Evolutionary conservation across 306 rosid species (phyloP), one percentile per base, ranked within the genome.

Genomic region (Cicer bijugum): DNA sequence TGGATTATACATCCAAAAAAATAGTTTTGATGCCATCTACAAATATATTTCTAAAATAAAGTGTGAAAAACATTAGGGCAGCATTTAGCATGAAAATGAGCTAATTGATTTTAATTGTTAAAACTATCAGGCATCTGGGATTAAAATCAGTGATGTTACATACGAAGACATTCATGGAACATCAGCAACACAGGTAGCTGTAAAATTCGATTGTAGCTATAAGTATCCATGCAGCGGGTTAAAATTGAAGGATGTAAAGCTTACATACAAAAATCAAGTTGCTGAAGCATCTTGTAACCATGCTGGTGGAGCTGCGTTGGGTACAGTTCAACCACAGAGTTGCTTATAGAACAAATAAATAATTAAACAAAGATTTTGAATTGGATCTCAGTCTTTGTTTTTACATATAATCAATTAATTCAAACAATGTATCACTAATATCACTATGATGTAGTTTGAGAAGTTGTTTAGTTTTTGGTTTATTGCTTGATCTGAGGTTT

Each of bases 151-250:
- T 8, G 86, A 84, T 73, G 85, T 89, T 0, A 72, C 84, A 2
- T 89, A 69, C 17, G 38, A 69, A 69, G 16, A 52, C 10, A 69
- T 69, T 69, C 75, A 52, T 8, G 75, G 75, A 86, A 79, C 89
- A 57, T 89, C 90, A 0, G 84, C 89, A 1, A 84, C 90, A 2
- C 64, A 68, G 2, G 83, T 89, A 6, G 91, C 88, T 0, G 72
- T 89, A 50, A 86, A 71, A 58, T 81, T 89, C n/a, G 89, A 86
- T n/a, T 89, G 93, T 37, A 86, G 93, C 72, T 80, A 85, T 0
- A 58, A 37, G 75, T 44, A 79, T 17, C 93, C 90, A 43, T 86
- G 93, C 76, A 81, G 37, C 0, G 78, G 79, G 0, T 79, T 89
- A 17, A 75, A 7, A 60, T 10, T 89, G 60, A 63, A 89, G 50